Base-by-base conservation (phyloP, 306 rosid genomes). In the Gillenia trifoliata region DNA sequence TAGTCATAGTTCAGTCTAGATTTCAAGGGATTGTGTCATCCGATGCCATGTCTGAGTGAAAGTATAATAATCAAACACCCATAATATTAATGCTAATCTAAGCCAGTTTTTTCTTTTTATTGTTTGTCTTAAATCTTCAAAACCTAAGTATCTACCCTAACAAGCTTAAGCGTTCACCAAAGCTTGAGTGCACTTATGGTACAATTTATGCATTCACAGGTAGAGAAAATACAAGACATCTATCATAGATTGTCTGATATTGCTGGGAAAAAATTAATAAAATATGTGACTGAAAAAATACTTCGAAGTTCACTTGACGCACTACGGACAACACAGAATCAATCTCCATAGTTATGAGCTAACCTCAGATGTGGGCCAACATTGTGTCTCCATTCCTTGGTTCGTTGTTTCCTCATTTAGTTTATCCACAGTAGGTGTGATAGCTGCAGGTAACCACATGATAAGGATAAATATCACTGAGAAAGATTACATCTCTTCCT, bases 331-430 rank as follows among this genome's bases (percentile, higher is more conserved):
- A 15, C 41, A 54, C 34, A 59, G 31, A 26, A 38, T 31, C 29
- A 28, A 60, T 26, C 16, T 41, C 11, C 11, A 28, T 72, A 79
- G 33, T n/a, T 19, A 43, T 11, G 36, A 70, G 83, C 86, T 79
- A 80, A 91, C 98, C 97, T 91, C 91, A 17, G 89, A 86, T 30
- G 71, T 47, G 65, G 91, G 77, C 86, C 78, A 72, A 74, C 76
- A 65, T 29, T 82, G 78, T 70, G 86, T 54, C 79, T 86, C 91
- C 76, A 31, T 79, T 50, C 64, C 79, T 73, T 87, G 76, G 38
- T 92, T 87, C 67, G 84, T 75, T 78, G 63, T 67, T 63, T 81
- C 89, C 73, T 71, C 91, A 77, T 82, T 89, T 66, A 88, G 72
- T 60, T 73, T 76, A 45, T 83, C 90, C 67, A 77, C 71, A 45